Conservation (phyloP, 2,329 filamentous ascomycete genomes). For the Helicocarpus griseus region DNA sequence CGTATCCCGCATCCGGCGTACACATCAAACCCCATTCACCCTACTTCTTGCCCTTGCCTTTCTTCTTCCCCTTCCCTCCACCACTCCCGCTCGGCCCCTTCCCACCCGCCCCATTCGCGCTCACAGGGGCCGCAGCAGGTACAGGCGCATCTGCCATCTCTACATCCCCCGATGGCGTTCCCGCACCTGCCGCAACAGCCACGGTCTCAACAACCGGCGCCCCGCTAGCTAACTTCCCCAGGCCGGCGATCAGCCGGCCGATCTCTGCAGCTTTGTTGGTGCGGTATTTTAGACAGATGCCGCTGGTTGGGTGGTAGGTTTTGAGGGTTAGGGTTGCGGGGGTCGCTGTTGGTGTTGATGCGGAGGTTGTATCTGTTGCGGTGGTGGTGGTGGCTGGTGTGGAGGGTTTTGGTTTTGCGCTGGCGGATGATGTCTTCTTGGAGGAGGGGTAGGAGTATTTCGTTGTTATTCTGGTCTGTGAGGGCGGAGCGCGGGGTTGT, state of each 20-base stretch:
- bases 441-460: constrained; percentile 63
- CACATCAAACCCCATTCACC: neutral
- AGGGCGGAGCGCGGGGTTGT: neutral
- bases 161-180: constrained; percentile 23
- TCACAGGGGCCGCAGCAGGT: constrained; percentile 15
- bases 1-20: neutral
- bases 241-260: constrained; percentile 62
- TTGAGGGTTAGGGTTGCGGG: constrained; percentile 71
- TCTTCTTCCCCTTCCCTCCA: constrained; percentile 62
- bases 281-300: constrained; percentile 78
- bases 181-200: constrained; percentile 28
- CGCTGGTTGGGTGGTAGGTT: constrained; percentile 75
- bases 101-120: constrained; percentile 13
- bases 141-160: constrained; percentile 30
- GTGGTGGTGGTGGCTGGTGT: constrained; percentile 12
- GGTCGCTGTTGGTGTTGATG: constrained; percentile 31
- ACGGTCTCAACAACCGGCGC: constrained; percentile 38
- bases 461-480: constrained; percentile 79
- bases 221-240: constrained; percentile 64
- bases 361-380: constrained; percentile 23
- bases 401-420: constrained; percentile 19
- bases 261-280: constrained; percentile 90
- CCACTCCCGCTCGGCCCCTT: constrained; percentile 53
- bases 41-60: constrained; percentile 62
- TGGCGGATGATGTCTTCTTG: constrained; percentile 20